Base-by-base conservation (phyloP, 352 stramenopile species). In the Pythium chondricola region DNA sequence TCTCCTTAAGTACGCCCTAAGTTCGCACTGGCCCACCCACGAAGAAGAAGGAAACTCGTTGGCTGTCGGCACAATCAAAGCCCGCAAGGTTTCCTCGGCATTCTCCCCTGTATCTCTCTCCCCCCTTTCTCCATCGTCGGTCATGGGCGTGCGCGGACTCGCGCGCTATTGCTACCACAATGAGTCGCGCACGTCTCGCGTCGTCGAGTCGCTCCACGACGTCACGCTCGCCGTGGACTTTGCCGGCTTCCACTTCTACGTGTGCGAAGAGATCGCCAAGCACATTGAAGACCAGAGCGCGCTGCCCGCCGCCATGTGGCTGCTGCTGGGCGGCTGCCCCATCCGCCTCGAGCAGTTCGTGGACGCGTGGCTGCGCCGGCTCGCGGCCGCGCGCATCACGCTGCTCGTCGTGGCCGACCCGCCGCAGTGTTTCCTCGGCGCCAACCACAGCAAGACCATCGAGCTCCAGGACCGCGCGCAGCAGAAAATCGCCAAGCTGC, bases 171-270 rank as follows among this genome's bases (percentile, higher is more conserved):
- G 75, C 63, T 65, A 56, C 39, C 63, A 76, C 55, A 52, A 80
- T 32, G 70, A 87, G 53, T 51, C 61, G 24, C 31, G 32, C 21
- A 72, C 67, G 41, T 84, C 79, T 8, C 56, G 54, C 9, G 41
- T 55, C 18, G 50, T 52, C 43, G 25, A 35, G 4, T 57, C 78
- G 10, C 65, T 89, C 25, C 52, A 49, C 17, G 75, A 87, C 44
- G 68, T 84, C 41, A 91, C 82, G 26, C 69, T 93, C 4, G 82
- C 78, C 14, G 78, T 93, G 35, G 82, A 93, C 53, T 85, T 88
- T 46, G 74, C 84, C 18, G 81, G 79, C 17, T 91, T 91, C 52
- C 67, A 90, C 25, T 88, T 83, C 48, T 63, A 75, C 43, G 42
- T 84, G 16, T 93, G 80, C 48, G 67, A 91, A 17, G 55, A 74